Evolutionary conservation across 2,329 filamentous ascomycete species (phyloP).

Genomic region (Thermothelomyces thermophilus): DNA sequence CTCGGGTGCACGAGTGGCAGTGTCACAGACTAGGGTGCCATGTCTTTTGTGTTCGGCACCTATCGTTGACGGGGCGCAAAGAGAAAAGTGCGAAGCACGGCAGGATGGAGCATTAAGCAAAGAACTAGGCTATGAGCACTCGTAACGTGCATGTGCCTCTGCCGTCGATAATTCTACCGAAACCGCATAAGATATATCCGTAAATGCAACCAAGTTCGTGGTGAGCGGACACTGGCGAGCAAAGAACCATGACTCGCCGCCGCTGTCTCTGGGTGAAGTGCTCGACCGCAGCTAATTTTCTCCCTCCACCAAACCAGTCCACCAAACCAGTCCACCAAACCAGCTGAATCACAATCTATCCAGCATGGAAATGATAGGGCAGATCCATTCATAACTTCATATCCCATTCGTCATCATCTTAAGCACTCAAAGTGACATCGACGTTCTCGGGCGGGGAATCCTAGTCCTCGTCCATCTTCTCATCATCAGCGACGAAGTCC

Average conservation of each 20-base stretch:
- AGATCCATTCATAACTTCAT: conserved; percentile 13
- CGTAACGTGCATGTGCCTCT: too few species aligned
- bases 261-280: neutral
- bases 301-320: neutral
- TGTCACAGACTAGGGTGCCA: too few species aligned
- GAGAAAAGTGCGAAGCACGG: neutral
- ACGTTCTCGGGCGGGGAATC: neutral
- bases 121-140: too few species aligned
- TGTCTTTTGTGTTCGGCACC: too few species aligned
- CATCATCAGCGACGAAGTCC: conserved; percentile 56
- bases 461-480: conserved; percentile 62
- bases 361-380: neutral
- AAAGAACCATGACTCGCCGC: neutral
- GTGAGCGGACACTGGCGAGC: neutral
- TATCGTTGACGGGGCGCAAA: neutral
- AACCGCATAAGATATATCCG: too few species aligned
- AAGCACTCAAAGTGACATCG: neutral
- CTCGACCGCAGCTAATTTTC: neutral
- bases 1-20: neutral
- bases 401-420: conserved; percentile 15
- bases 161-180: too few species aligned
- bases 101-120: too few species aligned
- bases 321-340: conserved; percentile 4
- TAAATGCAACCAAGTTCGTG: conserved; percentile 2
- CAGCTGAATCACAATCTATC: neutral